Evolutionary conservation across 768 basidiomycete genomes (phyloP).

Genomic region (Mycena filopes): DNA sequence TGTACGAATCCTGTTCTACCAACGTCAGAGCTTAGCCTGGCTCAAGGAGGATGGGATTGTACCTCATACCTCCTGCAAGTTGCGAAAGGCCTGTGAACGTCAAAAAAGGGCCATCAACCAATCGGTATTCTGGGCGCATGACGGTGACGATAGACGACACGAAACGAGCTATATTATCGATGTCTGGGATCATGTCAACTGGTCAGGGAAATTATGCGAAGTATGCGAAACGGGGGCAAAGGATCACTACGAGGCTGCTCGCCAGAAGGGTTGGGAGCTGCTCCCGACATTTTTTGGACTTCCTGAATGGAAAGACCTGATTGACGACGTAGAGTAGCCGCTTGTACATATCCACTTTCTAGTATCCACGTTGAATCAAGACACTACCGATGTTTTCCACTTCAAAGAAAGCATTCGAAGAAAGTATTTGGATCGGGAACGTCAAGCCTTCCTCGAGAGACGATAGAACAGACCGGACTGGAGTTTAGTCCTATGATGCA

Average conservation of each 20-base stretch:
- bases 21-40: not conserved
- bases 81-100: not conserved
- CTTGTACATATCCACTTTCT: too few species aligned
- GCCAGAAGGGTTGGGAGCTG: not conserved
- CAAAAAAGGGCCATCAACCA: not conserved
- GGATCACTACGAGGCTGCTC: not conserved
- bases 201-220: not conserved
- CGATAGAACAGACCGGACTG: too few species aligned
- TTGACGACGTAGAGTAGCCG: not conserved
- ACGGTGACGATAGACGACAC: too few species aligned
- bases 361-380: too few species aligned
- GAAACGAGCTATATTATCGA: not conserved
- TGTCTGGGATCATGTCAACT: not conserved
- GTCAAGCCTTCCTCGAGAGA: too few species aligned
- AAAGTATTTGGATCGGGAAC: too few species aligned
- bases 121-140: not conserved
- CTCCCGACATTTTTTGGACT: constrained; percentile 20
- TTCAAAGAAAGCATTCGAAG: too few species aligned
- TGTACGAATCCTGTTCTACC: not conserved
- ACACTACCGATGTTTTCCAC: too few species aligned
- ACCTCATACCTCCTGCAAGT: not conserved
- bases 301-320: constrained; percentile 10
- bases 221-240: not conserved
- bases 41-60: not conserved
- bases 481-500: too few species aligned